phyloP scores from a whole-genome alignment of 2,329 filamentous ascomycete genomes.

The Clarireedia paspali region DNA sequence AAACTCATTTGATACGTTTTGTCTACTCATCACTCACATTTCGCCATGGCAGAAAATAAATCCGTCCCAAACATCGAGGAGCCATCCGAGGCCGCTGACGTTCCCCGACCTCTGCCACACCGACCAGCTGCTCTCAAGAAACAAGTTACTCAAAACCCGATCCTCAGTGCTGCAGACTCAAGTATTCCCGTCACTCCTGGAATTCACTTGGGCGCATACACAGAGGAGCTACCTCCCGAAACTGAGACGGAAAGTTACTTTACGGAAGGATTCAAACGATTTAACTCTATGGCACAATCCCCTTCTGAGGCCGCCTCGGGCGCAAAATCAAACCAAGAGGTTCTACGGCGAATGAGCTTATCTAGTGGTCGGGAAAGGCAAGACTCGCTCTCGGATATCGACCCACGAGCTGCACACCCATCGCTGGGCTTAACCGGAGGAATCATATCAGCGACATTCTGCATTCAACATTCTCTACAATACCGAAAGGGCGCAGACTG shows the following conservation, averaged over 20 bases:
- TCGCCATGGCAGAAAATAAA: conserved; percentile 6
- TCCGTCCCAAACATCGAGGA: neutral
- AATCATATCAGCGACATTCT: conserved; percentile 59
- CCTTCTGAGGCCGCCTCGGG: conserved; percentile 27
- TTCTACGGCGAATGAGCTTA: conserved; percentile 38
- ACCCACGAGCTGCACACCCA: conserved; percentile 45
- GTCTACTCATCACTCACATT: neutral
- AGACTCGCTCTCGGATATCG: conserved; percentile 46
- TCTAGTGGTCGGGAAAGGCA: conserved; percentile 15
- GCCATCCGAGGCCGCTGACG: neutral
- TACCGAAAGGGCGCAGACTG: conserved; percentile 53
- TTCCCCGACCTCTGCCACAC: neutral
- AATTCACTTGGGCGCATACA: conserved; percentile 19
- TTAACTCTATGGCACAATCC: conserved; percentile 22
- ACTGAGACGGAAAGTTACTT: conserved; percentile 20
- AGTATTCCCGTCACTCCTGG: conserved; percentile 28
- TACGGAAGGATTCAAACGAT: conserved; percentile 12
- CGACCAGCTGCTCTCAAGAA: conserved; percentile 5
- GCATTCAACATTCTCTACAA: conserved; percentile 50
- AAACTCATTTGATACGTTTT: neutral
- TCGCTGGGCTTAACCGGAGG: conserved; percentile 54
- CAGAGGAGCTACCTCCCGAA: conserved; percentile 4
- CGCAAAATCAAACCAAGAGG: conserved; percentile 33
- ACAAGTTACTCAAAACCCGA: conserved; percentile 23
- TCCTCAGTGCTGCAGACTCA: conserved; percentile 20